These are phyloP conservation scores for Phalaenopsis hybrid DNA, from an alignment of 116 monocot genomes.

Conservation along the genomic window DNA sequence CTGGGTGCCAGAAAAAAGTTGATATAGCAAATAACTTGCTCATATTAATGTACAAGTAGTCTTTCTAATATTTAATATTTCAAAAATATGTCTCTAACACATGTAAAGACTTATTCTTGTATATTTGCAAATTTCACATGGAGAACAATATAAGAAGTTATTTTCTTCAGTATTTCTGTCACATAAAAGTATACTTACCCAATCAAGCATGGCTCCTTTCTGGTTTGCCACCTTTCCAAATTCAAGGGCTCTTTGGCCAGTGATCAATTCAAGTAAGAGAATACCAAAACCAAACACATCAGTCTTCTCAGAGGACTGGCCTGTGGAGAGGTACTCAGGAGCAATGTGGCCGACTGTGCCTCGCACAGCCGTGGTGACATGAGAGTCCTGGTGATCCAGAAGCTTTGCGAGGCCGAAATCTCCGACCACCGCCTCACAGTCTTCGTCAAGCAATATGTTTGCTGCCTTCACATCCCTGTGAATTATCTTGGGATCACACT, in stretches of 20 bases:
- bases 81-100: background rate
- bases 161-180: background rate
- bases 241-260: constrained; percentile 50
- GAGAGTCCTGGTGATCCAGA: constrained; percentile 54
- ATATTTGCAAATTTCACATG: no score
- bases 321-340: constrained; percentile 65
- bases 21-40: no score
- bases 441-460: constrained; percentile 60
- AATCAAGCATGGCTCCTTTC: constrained; percentile 68
- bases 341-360: constrained; percentile 79
- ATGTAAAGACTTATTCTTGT: background rate
- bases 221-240: constrained; percentile 60
- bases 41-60: no score
- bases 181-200: constrained; percentile 30
- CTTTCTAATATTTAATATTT: background rate
- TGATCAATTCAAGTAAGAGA: constrained; percentile 59
- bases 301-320: constrained; percentile 65
- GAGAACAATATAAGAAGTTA: background rate
- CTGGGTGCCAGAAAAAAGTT: no score
- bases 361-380: constrained; percentile 65
- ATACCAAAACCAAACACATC: constrained; percentile 74
- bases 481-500: constrained; percentile 74
- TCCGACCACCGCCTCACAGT: constrained; percentile 57
- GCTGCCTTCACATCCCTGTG: constrained; percentile 76
- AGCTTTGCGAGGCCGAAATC: constrained; percentile 82